A percentile compares a stretch with the other conserved stretches of the same genome.
Conservation (phyloP, 2,329 filamentous ascomycete genomes). For the Verticillium klebahnii region DNA sequence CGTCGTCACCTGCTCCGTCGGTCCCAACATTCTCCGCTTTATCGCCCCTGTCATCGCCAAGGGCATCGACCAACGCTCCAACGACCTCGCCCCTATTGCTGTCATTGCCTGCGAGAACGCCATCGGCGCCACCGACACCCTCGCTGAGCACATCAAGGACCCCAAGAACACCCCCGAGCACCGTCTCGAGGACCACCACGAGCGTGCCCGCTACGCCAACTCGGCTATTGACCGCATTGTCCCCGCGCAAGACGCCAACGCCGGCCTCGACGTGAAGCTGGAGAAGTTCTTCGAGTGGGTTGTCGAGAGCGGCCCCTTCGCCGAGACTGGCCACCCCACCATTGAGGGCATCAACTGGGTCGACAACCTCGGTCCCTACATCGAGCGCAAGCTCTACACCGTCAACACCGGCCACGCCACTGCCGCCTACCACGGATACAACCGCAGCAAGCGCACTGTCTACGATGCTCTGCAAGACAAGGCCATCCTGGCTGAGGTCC, state of each 20-base stretch:
- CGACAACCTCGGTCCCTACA: constrained; percentile 85
- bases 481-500: constrained; percentile 75
- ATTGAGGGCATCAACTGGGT: constrained; percentile 94
- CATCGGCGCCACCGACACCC: constrained; percentile 87
- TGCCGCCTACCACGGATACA: constrained; percentile 90
- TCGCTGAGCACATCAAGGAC: constrained; percentile 75
- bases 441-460: constrained; percentile 79
- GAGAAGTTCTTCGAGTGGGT: constrained; percentile 99
- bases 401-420: constrained; percentile 98
- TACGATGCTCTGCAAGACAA: constrained; percentile 82
- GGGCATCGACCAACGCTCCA: constrained; percentile 76
- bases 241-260: constrained; percentile 75
- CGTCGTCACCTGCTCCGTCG: constrained; percentile 93
- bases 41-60: constrained; percentile 95
- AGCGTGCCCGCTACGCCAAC: constrained; percentile 88
- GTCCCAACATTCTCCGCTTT: constrained; percentile 92
- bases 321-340: constrained; percentile 61
- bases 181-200: constrained; percentile 62
- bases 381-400: constrained; percentile 98
- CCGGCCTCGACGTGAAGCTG: constrained; percentile 85
- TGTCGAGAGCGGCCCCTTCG: constrained; percentile 83
- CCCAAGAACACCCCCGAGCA: constrained; percentile 65
- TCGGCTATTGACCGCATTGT: constrained; percentile 98
- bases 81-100: constrained; percentile 62
- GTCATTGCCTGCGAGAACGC: constrained; percentile 99